phyloP scores from a whole-genome alignment of 192 early-diverging fungal species.

The Coemansia furcata region DNA sequence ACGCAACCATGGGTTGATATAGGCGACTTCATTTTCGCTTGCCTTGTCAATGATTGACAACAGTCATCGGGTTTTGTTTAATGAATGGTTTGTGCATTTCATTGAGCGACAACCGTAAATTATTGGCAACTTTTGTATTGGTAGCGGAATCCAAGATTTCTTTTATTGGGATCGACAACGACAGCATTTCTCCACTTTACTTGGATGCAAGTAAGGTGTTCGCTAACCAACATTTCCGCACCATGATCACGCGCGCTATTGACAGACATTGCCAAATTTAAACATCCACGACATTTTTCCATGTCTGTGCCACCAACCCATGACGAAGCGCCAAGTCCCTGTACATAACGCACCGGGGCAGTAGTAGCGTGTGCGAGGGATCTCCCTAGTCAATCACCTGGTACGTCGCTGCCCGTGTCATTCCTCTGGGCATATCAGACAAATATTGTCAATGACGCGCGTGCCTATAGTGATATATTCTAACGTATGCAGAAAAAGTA shows the following conservation, averaged over 20 bases:
- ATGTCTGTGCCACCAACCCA: not conserved
- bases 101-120: not conserved
- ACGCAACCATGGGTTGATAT: not conserved
- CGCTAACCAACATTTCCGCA: not conserved
- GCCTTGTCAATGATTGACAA: not conserved
- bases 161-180: not conserved
- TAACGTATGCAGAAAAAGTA: slow-evolving; percentile 4
- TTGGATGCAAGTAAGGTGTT: not conserved
- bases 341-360: not conserved
- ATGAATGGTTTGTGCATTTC: not conserved
- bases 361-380: slow-evolving; percentile 1
- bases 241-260: slow-evolving; percentile 2
- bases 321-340: not conserved
- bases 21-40: not conserved
- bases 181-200: not conserved
- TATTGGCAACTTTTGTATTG: not conserved
- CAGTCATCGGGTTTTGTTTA: not conserved
- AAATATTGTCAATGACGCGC: not conserved
- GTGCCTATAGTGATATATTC: not conserved
- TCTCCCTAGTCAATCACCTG: slow-evolving; percentile 1
- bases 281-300: not conserved
- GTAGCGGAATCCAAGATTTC: not conserved
- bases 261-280: not conserved
- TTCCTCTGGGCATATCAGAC: not conserved
- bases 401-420: not conserved